Conservation (phyloP, 352 stramenopile species). For the Globisporangium polare region DNA sequence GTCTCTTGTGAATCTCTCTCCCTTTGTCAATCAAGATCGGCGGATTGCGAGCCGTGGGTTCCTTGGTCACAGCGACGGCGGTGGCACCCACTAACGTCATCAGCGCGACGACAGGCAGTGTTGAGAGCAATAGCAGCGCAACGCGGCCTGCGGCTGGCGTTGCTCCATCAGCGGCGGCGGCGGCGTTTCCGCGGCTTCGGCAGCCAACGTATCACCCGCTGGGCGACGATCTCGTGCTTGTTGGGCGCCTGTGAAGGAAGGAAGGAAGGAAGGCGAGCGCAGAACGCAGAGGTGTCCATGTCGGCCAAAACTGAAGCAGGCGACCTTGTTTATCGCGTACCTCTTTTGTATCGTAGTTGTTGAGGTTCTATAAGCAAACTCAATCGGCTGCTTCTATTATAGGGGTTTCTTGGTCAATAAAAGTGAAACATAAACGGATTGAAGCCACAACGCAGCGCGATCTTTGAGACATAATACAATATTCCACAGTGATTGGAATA, state of each 20-base stretch:
- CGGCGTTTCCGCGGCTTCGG: conserved; percentile 17
- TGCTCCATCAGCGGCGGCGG: background rate
- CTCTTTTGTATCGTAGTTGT: no score
- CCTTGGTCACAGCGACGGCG: conserved; percentile 17
- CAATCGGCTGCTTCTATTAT: no score
- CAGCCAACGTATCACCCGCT: conserved; percentile 19
- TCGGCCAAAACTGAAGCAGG: no score
- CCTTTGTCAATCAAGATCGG: conserved; percentile 46
- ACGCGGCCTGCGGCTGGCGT: background rate
- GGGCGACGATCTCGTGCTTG: conserved; percentile 15
- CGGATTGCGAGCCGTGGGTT: conserved; percentile 42
- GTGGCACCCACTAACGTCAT: conserved; percentile 2
- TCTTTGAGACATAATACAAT: background rate
- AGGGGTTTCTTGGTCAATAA: no score
- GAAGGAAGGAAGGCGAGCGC: background rate
- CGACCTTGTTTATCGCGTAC: no score
- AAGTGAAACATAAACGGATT: no score
- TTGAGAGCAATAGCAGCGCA: background rate
- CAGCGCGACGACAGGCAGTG: no score
- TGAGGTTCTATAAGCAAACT: no score
- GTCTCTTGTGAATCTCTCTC: background rate
- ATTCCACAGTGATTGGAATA: background rate
- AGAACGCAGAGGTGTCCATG: no score
- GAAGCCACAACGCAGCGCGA: no score
- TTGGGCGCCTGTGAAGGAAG: conserved; percentile 6